These are phyloP conservation scores for Emmonsiellopsis sp. DNA, from an alignment of 2,329 filamentous ascomycete species.

Conservation along the genomic window DNA sequence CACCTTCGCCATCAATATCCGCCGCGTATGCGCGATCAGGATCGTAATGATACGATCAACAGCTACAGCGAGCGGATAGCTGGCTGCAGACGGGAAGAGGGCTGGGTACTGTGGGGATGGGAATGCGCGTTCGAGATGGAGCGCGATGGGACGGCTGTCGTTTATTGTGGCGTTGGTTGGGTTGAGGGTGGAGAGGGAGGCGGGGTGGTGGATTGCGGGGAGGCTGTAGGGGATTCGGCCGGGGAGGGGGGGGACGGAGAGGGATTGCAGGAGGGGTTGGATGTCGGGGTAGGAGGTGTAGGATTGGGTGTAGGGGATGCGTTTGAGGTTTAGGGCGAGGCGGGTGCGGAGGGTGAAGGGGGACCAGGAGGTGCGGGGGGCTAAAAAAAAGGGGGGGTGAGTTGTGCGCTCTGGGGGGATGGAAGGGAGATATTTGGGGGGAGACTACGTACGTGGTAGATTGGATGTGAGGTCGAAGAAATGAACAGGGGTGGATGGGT, in stretches of 20 bases:
- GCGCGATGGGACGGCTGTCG: constrained; percentile 27
- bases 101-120: constrained; percentile 24
- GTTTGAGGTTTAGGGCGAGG: constrained; percentile 33
- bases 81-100: constrained; percentile 22
- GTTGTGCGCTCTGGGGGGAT: background rate
- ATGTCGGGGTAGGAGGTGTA: constrained; percentile 34
- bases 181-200: constrained; percentile 12
- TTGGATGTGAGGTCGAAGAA: constrained; percentile 11
- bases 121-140: constrained; percentile 30
- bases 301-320: constrained; percentile 29
- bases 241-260: constrained; percentile 7
- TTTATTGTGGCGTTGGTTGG: constrained; percentile 8
- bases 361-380: constrained; percentile 15
- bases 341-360: constrained; percentile 32
- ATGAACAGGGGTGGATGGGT: constrained; percentile 3
- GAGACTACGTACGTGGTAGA: background rate
- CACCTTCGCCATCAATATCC: constrained; percentile 27
- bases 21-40: constrained; percentile 12
- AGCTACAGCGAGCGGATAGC: constrained; percentile 20
- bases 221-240: constrained; percentile 23
- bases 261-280: constrained; percentile 24
- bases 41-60: constrained; percentile 12
- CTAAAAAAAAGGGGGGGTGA: background rate
- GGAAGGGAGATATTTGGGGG: background rate
- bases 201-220: constrained; percentile 29